Conservation (phyloP, 2,329 filamentous ascomycete genomes). For the Aureobasidium sp. region DNA sequence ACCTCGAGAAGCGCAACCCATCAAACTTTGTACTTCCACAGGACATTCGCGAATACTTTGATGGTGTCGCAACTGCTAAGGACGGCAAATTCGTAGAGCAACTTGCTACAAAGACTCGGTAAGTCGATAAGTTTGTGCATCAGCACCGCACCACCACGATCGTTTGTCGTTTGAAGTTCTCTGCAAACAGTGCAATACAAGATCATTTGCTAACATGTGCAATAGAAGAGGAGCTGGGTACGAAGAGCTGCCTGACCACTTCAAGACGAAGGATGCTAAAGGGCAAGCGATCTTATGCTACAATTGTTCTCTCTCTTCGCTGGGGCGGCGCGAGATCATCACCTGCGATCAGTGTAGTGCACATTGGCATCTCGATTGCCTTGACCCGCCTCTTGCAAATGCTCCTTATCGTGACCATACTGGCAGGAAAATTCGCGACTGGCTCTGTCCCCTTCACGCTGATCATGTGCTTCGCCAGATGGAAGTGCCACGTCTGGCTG, state of each 20-base stretch:
- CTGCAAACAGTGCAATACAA: neutral
- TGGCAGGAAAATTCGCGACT: slow-evolving; percentile 57
- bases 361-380: slow-evolving; percentile 87
- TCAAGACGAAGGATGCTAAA: slow-evolving; percentile 53
- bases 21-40: slow-evolving; percentile 52
- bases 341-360: slow-evolving; percentile 76
- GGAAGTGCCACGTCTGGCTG: slow-evolving; percentile 31
- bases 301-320: slow-evolving; percentile 60
- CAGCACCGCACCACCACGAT: neutral
- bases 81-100: slow-evolving; percentile 77
- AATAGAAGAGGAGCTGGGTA: slow-evolving; percentile 30
- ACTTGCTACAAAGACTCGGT: slow-evolving; percentile 50
- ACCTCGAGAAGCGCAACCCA: slow-evolving; percentile 30
- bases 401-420: slow-evolving; percentile 55
- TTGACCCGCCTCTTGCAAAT: slow-evolving; percentile 74
- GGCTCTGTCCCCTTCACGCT: slow-evolving; percentile 83
- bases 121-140: slow-evolving; percentile 31
- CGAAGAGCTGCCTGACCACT: slow-evolving; percentile 37
- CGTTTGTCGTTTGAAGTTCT: neutral
- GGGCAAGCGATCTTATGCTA: slow-evolving; percentile 72
- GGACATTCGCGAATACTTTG: slow-evolving; percentile 66
- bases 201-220: neutral
- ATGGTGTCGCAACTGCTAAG: slow-evolving; percentile 66
- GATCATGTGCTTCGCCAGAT: slow-evolving; percentile 63
- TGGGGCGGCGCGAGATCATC: slow-evolving; percentile 64